Evolutionary conservation across 805 yeast species (phyloP).

Genomic region (Vanderwaltozyma yarrowii): DNA sequence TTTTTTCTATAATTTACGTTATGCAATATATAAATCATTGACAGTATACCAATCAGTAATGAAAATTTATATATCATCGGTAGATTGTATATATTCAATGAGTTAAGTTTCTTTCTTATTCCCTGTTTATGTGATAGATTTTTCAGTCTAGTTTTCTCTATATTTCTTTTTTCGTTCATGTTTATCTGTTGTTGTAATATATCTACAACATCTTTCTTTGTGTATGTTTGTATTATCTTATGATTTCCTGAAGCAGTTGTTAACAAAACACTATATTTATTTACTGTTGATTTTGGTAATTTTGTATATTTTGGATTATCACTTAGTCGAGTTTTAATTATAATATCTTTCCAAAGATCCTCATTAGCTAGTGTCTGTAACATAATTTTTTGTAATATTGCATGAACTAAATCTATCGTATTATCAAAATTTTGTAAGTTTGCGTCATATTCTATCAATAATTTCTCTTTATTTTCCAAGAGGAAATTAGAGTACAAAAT

Average conservation of each 20-base stretch:
- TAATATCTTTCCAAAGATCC: conserved; percentile 12
- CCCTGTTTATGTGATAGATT: conserved; percentile 11
- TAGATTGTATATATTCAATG: too few species aligned
- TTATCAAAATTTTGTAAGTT: conserved; percentile 22
- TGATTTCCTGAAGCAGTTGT: conserved; percentile 16
- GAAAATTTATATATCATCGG: too few species aligned
- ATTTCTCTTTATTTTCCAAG: conserved; percentile 33
- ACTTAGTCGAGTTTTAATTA: conserved; percentile 7
- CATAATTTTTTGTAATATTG: conserved; percentile 34
- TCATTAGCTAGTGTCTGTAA: conserved; percentile 10
- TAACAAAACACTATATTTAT: conserved; percentile 22
- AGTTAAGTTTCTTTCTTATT: conserved; percentile 3
- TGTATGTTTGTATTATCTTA: background rate
- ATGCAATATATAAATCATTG: too few species aligned
- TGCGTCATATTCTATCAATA: conserved; percentile 26
- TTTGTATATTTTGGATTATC: conserved; percentile 1
- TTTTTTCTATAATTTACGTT: too few species aligned
- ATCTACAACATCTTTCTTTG: conserved; percentile 3
- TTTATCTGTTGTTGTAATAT: conserved; percentile 13
- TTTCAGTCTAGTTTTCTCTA: background rate
- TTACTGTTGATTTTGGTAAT: conserved; percentile 7
- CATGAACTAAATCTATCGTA: conserved; percentile 29
- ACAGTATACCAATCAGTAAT: too few species aligned
- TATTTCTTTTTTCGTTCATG: conserved; percentile 8
- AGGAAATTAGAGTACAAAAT: conserved; percentile 55